Evolutionary conservation across 805 yeast genomes (phyloP), one percentile per base, ranked within the genome.

Genomic region (Saturnispora serradocipensis): DNA sequence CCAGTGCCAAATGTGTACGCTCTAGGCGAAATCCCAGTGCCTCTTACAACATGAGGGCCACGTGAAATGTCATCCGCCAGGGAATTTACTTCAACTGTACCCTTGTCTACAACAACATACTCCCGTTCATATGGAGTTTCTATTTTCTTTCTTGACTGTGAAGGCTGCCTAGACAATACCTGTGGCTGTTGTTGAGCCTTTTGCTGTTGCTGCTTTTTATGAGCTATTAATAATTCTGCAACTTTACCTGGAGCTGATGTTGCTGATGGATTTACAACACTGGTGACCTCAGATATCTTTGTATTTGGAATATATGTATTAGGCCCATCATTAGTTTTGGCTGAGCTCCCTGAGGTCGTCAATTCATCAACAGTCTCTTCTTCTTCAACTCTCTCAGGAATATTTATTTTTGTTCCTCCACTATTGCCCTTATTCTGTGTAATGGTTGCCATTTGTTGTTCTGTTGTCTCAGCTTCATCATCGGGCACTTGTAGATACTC

Each of bases 11-110:
- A 20, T 5, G 43, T 27, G n/a, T 39, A 18, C 24, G 49, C 18
- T 34, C 42, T 48, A 11, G 47, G 44, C 5, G 53, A 47, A 30
- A 50, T 25, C 30, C 51, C 46, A 28, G 48, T 43, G 39, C 40
- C 45, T 45, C 51, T 46, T 15, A 43, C 58, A 9, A 43, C 22
- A 5, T n/a, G 38, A 25, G 68, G 65, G 0, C 64, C 64, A 34
- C 82, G 82, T 3, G 82, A 82, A 48, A 91, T 70, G 64, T 90
- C 97, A 66, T 91, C 98, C 3, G 99, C 99, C 52, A 93, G 73
- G 2, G 96, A 91, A 70, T 91, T 91, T 8, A 91, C 95, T 64
- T 93, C 98, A 3, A 91, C 97, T 0, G 93, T 88, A 47, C 95
- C 78, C 65, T 91, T 93, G 65, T 91, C 98, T 28, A 91, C 90